phyloP scores from a whole-genome alignment of 2,329 filamentous ascomycete species.

The Fusarium sp. region DNA sequence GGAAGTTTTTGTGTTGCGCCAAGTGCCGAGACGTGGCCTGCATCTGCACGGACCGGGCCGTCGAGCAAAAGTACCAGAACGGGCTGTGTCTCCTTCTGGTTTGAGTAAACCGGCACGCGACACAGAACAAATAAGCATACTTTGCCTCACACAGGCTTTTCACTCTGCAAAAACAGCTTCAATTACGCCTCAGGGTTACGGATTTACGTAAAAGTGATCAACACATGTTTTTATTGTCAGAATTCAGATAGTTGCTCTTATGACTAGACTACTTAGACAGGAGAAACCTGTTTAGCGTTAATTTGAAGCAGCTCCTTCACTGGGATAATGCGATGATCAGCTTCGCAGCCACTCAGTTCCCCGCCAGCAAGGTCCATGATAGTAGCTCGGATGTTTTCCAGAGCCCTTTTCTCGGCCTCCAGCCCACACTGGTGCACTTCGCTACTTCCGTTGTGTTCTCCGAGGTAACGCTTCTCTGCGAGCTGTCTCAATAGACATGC shows the following conservation, averaged over 20 bases:
- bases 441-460: slow-evolving; percentile 1
- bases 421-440: slow-evolving; percentile 6
- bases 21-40: too few relatives aligned
- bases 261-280: neutral
- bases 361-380: neutral
- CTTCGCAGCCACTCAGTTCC: slow-evolving; percentile 1
- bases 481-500: slow-evolving; percentile 2
- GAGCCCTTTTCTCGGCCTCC: neutral
- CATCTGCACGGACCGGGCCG: too few relatives aligned
- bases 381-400: slow-evolving; percentile 8
- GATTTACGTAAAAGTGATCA: neutral
- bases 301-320: slow-evolving; percentile 10
- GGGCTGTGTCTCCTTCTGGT: too few relatives aligned
- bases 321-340: slow-evolving; percentile 8
- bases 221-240: neutral
- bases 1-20: too few relatives aligned
- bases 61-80: too few relatives aligned
- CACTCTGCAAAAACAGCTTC: neutral
- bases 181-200: neutral
- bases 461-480: neutral
- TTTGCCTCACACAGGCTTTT: too few relatives aligned
- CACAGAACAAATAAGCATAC: too few relatives aligned
- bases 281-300: slow-evolving; percentile 6
- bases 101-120: too few relatives aligned
- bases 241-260: neutral